Evolutionary conservation across 257 asterid genomes (phyloP), one percentile per base, ranked within the genome.

Genomic region (Gardenia jasminoides): DNA sequence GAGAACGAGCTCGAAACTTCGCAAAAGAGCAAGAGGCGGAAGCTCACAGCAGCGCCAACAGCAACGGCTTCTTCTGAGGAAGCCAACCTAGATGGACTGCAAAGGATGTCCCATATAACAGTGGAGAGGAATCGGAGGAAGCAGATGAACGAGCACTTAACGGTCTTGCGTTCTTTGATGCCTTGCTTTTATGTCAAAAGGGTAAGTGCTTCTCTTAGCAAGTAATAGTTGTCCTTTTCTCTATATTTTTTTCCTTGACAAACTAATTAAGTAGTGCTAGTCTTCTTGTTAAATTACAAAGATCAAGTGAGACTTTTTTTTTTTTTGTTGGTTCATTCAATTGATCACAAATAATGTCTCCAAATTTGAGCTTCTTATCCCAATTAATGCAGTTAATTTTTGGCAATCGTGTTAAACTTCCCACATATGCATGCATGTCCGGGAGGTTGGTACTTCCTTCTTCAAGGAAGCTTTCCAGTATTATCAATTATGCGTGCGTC

Each of bases 111-210:
- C 11, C 98, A 93, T 74, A 90, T 93, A 11, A 83, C 94, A 0
- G 98, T 93, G 72, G 98, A 93, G 87, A 83, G 98, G 80, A 92
- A 93, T 75, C 79, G 98, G 46, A 82, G 98, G 83, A 93, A 89
- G 89, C 98, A 93, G 83, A 93, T 93, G 97, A 93, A 93, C 20
- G 97, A 89, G 78, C 91, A 93, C 76, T 88, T 93, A 58, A 70
- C 92, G 20, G 91, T 90, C 47, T 86, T 93, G 74, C 97, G 98
- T 22, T 82, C 98, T 56, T 77, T 93, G 80, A 91, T 90, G 97
- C 98, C 98, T 69, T 85, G 90, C 86, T 91, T 93, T 72, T 90
- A 93, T 71, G 97, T 89, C 86, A 91, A 91, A 85, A 85, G 98
- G 77, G 98, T 91, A 83, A 10, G 85, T 86, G 4, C 43, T 67